Base-by-base conservation (phyloP, 2,329 filamentous ascomycete genomes). In the Botrytis deweyae region DNA sequence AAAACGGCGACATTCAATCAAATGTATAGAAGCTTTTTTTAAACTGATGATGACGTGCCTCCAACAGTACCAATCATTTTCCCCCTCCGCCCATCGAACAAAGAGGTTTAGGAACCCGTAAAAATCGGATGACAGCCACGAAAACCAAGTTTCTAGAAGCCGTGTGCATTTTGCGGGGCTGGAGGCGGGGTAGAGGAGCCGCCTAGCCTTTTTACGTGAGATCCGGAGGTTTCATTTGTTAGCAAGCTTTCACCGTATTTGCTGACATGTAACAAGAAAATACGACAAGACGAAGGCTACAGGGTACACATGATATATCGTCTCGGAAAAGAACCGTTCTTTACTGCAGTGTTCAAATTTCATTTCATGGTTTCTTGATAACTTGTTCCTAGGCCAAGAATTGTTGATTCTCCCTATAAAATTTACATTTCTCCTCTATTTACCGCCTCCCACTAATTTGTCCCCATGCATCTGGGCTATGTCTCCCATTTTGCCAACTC, bases 401-500 rank as follows among this genome's bases (percentile, higher is more conserved):
- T 69, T 49, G 22, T 69, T 72, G 12, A 69, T 72, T 68, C 59
- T 58, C 40, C 36, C 40, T 38, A 22, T 42, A 46, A 16, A 4
- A 62, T 42, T 8, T 29, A 58, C n/a, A 29, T 49, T 40, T 65
- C 8, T 36, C 9, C 46, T 49, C n/a, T 22, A 25, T 72, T 55
- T 42, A 73, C 22, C 71, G 58, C 55, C 72, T 74, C n/a, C 69
- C 80, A 78, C 80, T 81, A 33, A 95, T 84, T 69, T 91, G 92
- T 3, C 92, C 89, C 85, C 94, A 95, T 22, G 92, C 92, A 82
- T 95, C 92, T 5, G 92, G 92, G 78, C 92, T 94, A 80, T 94
- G 92, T 61, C 92, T 85, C 16, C 92, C 92, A 78, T 90, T 91
- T 78, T 87, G 73, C 92, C 88, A 77, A 90, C 86, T 72, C 86